Base-by-base conservation (phyloP, 2,329 filamentous ascomycete genomes). In the Ophiosphaerella korrae region DNA sequence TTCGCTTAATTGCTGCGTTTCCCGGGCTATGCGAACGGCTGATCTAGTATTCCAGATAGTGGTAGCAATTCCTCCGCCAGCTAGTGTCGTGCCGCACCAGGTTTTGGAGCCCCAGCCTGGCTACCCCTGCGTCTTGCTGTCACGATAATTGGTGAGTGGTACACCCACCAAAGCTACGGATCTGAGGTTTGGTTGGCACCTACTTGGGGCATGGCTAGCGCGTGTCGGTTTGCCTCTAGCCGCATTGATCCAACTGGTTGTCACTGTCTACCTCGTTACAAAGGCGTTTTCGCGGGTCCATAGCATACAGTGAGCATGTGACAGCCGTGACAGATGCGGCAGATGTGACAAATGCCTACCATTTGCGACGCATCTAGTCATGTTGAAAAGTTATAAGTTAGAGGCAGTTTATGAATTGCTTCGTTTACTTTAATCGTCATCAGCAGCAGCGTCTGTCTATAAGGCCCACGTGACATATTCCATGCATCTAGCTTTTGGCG, bases 111-210 rank as follows among this genome's bases (percentile, higher is more conserved):
- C 45, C 32, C 46, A 42, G 41, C 31, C 32, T 29, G 35, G 12
- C 2, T 49, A 48, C 58, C 58, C 55, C 55, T 60, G 58, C 58
- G 56, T 54, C 34, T 13, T 38, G 48, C 53, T 50, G 46, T 48
- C 44, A 16, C 45, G 37, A 39, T 48, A 54, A 57, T 48, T 51
- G 45, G 45, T 43, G 26, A 5, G 33, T 46, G 47, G 49, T 47
- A 55, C 49, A 51, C 9, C 18, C 9, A 38, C 36, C 21, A 18
- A 6, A 29, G 26, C 26, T 29, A 7, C 26, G 26, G 5, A 38
- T 16, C 21, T 3, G 13, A 12, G 9, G 9, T 23, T 38, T 18
- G 36, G n/a, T n/a, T 18, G 13, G 13, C 18, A n/a, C 18, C 36
- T 14, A 38, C 36, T 18, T 14, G 13, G 9, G 9, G 16, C 21